Base-by-base conservation (phyloP, 2,329 filamentous ascomycete genomes). In the Cladorrhinum sp. region DNA sequence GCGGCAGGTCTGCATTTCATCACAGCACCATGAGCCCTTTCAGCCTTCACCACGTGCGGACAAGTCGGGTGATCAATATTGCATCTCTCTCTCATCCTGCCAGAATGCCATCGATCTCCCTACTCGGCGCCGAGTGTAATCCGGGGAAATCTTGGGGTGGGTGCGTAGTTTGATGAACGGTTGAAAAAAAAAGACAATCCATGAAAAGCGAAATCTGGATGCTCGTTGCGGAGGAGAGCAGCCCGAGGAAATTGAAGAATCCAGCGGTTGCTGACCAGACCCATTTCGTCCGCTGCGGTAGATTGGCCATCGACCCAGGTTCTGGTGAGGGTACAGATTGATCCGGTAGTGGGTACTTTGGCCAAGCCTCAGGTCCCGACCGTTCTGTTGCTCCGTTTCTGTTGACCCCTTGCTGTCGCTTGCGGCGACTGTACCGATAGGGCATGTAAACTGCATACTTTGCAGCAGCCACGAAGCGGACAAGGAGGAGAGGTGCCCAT, bases 291-390 rank as follows among this genome's bases (percentile, higher is more conserved):
- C 25, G 10, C 25, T 29, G 25, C 25, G 25, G 25, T 29, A 36
- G 8, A 36, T 16, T 36, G 32, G 16, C 32, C 32, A 45, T 45
- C 41, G 52, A 55, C 24, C 36, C 32, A 52, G 22, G 20, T 24
- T 50, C 41, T 45, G n/a, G 41, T 18, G 8, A 24, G 36, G 60
- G 58, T 62, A 64, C 62, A 25, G 25, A 24, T 32, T 9, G 24
- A 25, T n/a, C 25, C 50, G 53, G 62, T 64, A 62, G 60, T 59
- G 57, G 62, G 62, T 64, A 64, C 62, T 9, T 64, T 49, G 25
- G 58, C 55, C 55, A 51, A 55, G 52, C 25, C 32, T 12, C 18
- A 50, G 60, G 56, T 38, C 50, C 56, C 61, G 45, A 56, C 60
- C 63, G 63, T 65, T 63, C 57, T 50, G 36, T 27, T 25, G 12